A percentile compares a stretch with the other conserved stretches of the same genome.
These are phyloP conservation scores for Metrosideros polymorpha DNA, from an alignment of 441 rosid species.

Conservation along the genomic window DNA sequence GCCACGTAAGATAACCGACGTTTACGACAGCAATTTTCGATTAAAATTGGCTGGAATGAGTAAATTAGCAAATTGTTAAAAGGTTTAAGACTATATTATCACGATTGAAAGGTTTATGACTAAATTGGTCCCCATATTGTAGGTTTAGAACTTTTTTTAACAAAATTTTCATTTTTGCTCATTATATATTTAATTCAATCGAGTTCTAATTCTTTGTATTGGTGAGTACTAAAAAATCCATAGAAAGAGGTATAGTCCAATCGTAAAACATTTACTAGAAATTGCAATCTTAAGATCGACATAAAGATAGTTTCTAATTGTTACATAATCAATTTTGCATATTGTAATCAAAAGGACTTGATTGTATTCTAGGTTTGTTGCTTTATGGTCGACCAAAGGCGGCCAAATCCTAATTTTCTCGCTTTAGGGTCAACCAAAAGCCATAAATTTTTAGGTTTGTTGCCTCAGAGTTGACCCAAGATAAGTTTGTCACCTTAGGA, in stretches of 20 bases:
- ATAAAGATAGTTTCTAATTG: background rate
- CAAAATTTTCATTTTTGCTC: too few relatives aligned
- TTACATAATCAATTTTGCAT: background rate
- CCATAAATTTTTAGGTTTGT: background rate
- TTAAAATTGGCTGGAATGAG: too few relatives aligned
- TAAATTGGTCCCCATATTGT: too few relatives aligned
- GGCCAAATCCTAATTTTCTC: background rate
- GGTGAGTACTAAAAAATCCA: background rate
- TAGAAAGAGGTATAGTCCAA: background rate
- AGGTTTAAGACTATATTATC: too few relatives aligned
- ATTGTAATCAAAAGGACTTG: background rate
- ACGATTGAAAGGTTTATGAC: too few relatives aligned
- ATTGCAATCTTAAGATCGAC: background rate
- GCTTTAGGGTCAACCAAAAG: background rate
- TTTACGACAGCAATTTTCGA: too few relatives aligned
- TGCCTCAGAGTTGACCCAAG: background rate
- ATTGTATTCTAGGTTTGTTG: background rate
- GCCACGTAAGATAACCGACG: too few relatives aligned
- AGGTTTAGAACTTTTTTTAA: too few relatives aligned
- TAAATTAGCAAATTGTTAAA: too few relatives aligned
- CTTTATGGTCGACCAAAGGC: accelerated
- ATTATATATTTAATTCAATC: background rate
- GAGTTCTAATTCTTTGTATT: accelerated
- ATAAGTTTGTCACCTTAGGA: background rate
- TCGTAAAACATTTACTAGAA: background rate